Evolutionary conservation across 164 flowering plant genomes (phyloP).

Genomic region (Chloranthus sessilifolius): DNA sequence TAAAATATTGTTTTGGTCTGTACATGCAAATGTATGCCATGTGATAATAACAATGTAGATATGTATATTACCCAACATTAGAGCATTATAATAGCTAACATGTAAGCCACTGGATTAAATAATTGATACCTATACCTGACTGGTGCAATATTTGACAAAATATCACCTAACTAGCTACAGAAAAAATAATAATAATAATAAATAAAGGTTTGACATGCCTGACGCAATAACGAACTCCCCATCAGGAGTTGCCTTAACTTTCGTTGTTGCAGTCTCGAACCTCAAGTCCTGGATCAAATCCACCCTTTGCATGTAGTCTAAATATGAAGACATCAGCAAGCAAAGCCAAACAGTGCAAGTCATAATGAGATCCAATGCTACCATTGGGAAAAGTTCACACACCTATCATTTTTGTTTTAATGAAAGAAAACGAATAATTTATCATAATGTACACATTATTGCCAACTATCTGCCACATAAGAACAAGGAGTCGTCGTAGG

Average conservation of each 20-base stretch:
- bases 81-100: neutral
- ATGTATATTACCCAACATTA: too few species aligned
- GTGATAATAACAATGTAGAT: too few species aligned
- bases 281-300: slow-evolving; percentile 85
- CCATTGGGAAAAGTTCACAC: neutral
- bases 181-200: neutral
- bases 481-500: too few species aligned
- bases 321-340: slow-evolving; percentile 3
- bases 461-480: too few species aligned
- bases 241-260: slow-evolving; percentile 75
- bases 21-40: too few species aligned
- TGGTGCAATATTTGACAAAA: neutral
- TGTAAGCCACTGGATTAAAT: neutral
- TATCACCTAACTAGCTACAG: neutral
- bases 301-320: slow-evolving; percentile 70
- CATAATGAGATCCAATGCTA: neutral
- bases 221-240: slow-evolving; percentile 88
- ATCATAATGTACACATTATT: too few species aligned
- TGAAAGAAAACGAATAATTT: too few species aligned
- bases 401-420: neutral
- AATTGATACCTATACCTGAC: too few species aligned
- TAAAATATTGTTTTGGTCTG: too few species aligned
- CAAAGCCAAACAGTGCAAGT: neutral
- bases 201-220: slow-evolving; percentile 42
- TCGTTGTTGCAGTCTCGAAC: slow-evolving; percentile 85